phyloP scores from a whole-genome alignment of 192 early-diverging fungal species.

The Rhizophagus sp. region DNA sequence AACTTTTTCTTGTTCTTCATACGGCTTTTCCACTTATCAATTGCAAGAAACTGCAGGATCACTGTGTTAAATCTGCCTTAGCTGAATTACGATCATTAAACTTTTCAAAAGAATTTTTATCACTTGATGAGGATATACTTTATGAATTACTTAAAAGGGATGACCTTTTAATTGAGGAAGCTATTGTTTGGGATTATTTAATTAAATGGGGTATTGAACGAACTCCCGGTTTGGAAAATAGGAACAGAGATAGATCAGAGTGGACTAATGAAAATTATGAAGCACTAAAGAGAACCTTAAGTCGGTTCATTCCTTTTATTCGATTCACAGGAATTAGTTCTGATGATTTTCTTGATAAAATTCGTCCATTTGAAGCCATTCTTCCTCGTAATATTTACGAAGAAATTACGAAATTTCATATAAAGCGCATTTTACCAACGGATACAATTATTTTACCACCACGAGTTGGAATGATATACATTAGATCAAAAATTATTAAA shows the following conservation, averaged over 20 bases:
- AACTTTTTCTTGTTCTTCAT: too few species aligned
- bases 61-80: not conserved
- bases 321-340: not conserved
- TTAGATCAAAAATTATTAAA: constrained; percentile 1
- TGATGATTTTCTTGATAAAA: not conserved
- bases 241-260: not conserved
- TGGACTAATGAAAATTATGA: constrained; percentile 11
- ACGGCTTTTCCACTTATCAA: too few species aligned
- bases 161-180: constrained; percentile 6
- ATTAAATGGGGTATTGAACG: too few species aligned
- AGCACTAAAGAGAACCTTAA: not conserved
- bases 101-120: too few species aligned
- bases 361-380: constrained; percentile 2
- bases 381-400: not conserved
- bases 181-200: constrained; percentile 12
- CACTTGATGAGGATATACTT: too few species aligned
- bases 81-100: too few species aligned
- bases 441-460: too few species aligned
- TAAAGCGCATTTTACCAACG: not conserved
- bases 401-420: not conserved
- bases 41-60: not conserved
- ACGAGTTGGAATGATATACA: not conserved
- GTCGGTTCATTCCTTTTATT: constrained; percentile 4
- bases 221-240: not conserved
- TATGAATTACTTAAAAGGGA: too few species aligned